Percentiles rank a stretch among this genome's conserved stretches.
Evolutionary conservation across 345 rosid genomes (phyloP).

Genomic region (Dovyalis caffra): DNA sequence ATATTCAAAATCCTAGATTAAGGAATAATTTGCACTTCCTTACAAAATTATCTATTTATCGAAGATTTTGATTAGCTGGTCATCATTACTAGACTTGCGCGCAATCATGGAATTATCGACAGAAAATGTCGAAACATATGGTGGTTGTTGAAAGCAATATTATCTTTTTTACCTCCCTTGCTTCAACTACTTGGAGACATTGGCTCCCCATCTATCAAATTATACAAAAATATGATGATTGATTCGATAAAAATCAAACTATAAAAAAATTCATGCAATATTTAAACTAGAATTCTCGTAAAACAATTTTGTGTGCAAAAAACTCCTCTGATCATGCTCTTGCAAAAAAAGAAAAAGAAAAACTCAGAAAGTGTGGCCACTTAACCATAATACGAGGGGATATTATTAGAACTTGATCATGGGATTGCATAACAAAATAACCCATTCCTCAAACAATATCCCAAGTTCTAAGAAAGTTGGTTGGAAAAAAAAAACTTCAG

Average conservation of each 20-base stretch:
- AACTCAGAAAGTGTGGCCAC: too few relatives aligned
- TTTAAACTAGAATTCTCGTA: too few relatives aligned
- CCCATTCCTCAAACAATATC: neutral
- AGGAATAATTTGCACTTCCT: too few relatives aligned
- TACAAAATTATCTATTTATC: neutral
- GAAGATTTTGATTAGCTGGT: neutral
- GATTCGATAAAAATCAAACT: too few relatives aligned
- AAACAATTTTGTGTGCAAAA: too few relatives aligned
- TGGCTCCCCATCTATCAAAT: neutral
- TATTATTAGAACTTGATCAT: neutral
- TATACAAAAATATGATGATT: too few relatives aligned
- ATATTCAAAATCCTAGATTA: too few relatives aligned
- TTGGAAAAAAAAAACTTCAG: too few relatives aligned
- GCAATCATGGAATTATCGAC: conserved; percentile 9
- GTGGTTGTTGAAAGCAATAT: conserved; percentile 21
- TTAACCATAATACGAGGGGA: neutral
- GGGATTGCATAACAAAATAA: neutral
- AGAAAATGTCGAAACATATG: conserved; percentile 9
- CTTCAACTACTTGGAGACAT: neutral
- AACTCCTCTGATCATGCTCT: too few relatives aligned
- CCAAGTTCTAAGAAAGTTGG: neutral
- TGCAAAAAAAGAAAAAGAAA: too few relatives aligned
- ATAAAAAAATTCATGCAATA: too few relatives aligned
- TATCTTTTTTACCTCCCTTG: neutral
- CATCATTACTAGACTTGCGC: conserved; percentile 10